Evolutionary conservation across 176 grass and related monocot genomes (phyloP).

Genomic region (Zea mays): Zm-B73-REFERENCE-NAM-5.0 NC_050096.1:86276501-86277000

Average conservation of each 20-base stretch:
- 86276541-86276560: slow-evolving; percentile 55
- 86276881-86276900: too few relatives aligned
- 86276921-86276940: too few relatives aligned
- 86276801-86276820: slow-evolving; percentile 77
- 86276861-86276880: too few relatives aligned
- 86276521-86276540: slow-evolving; percentile 63
- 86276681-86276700: not conserved
- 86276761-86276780: slow-evolving; percentile 41
- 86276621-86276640: slow-evolving; percentile 48
- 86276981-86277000: too few relatives aligned
- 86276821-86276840: slow-evolving; percentile 59
- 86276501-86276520: slow-evolving; percentile 90
- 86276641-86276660: slow-evolving; percentile 53
- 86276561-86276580: slow-evolving; percentile 63
- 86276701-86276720: too few relatives aligned
- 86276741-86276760: slow-evolving; percentile 55
- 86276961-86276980: too few relatives aligned
- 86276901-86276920: too few relatives aligned
- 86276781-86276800: slow-evolving; percentile 65
- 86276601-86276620: not conserved
- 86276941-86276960: too few relatives aligned
- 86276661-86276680: slow-evolving; percentile 39
- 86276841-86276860: slow-evolving; percentile 69
- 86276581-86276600: slow-evolving; percentile 7
- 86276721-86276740: too few relatives aligned